Base-by-base conservation (phyloP, 306 rosid genomes). In the Arachis stenosperma region DNA sequence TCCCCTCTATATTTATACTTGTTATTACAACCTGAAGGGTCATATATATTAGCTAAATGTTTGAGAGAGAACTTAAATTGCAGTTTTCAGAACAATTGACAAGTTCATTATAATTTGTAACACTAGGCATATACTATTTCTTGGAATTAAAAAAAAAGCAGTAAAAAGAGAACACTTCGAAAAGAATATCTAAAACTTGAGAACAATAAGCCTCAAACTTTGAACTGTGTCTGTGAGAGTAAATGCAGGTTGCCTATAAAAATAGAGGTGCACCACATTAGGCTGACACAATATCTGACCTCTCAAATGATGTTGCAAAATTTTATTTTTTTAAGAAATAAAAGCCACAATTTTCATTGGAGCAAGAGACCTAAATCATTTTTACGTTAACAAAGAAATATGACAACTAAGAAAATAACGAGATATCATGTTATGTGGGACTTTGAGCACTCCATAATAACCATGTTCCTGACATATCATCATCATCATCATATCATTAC, bases 21-120 rank as follows among this genome's bases (percentile, higher is more conserved):
- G 67, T 70, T 67, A 91, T 75, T 80, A 91, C 87, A 60, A 91
- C 90, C 96, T 89, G 88, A 61, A 67, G 65, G 44, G 59, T 74
- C 29, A 58, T 29, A 29, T 17, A 14, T 62, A 69, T 78, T 9
- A 73, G 15, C 41, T 52, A 67, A 51, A 70, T 41, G 71, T 43
- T 36, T 69, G 70, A 76, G 5, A 51, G 69, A 67, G 54, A 51
- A 44, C 57, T 46, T 48, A 27, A 60, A 61, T 48, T 42, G 17
- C 57, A 42, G 15, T 56, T 37, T 12, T 30, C 69, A 56, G 57
- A 50, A 41, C 8, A 60, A 53, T 27, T 40, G 61, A 36, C 62
- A 73, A 64, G 22, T 7, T 68, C 63, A 36, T 56, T 22, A 43
- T 30, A 11, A 62, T n/a, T 58, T 17, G 78, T 42, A 41, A 51